A percentile compares a stretch with the other conserved stretches of the same genome.
phyloP scores from a whole-genome alignment of 2,329 filamentous ascomycete species.

The Chrysoporthe deuterocubensis region DNA sequence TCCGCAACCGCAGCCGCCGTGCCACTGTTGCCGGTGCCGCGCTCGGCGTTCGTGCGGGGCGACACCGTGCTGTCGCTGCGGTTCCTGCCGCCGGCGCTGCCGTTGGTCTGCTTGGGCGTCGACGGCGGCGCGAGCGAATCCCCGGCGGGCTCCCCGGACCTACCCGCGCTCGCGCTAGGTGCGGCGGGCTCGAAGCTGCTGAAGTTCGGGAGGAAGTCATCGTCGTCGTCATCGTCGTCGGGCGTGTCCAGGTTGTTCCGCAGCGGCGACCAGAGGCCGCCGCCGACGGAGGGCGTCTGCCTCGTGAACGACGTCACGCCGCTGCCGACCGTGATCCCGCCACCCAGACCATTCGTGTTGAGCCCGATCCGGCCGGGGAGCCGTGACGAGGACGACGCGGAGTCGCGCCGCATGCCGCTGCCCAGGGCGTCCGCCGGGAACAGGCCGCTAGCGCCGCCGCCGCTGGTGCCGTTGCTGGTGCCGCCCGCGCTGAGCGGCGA shows the following conservation, averaged over 20 bases:
- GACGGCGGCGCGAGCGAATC: conserved; percentile 14
- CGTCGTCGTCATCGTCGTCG: conserved; percentile 54
- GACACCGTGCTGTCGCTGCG: conserved; percentile 17
- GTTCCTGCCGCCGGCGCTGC: conserved; percentile 4
- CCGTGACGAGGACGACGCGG: conserved; percentile 30
- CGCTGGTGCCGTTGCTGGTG: background rate
- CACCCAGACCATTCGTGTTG: conserved; percentile 34
- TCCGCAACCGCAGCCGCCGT: conserved; percentile 24
- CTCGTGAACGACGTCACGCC: conserved; percentile 41
- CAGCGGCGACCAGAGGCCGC: conserved; percentile 51
- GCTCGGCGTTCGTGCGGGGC: conserved; percentile 23
- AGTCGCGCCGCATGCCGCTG: conserved; percentile 42
- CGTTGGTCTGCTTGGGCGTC: conserved; percentile 16
- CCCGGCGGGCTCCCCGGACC: conserved; percentile 20
- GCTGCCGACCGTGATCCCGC: conserved; percentile 47
- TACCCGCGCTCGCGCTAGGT: conserved; percentile 35
- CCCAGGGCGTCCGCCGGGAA: conserved; percentile 35
- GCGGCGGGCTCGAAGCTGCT: conserved; percentile 35
- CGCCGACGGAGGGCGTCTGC: conserved; percentile 15
- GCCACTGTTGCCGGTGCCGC: background rate
- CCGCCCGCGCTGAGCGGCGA: conserved; percentile 33
- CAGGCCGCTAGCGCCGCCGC: conserved; percentile 13
- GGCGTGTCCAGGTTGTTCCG: conserved; percentile 36
- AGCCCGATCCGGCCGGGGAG: conserved; percentile 19
- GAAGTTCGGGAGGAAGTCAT: conserved; percentile 57